phyloP scores from a whole-genome alignment of 805 yeast genomes.

The Lipomyces spencermartinsiae region DNA sequence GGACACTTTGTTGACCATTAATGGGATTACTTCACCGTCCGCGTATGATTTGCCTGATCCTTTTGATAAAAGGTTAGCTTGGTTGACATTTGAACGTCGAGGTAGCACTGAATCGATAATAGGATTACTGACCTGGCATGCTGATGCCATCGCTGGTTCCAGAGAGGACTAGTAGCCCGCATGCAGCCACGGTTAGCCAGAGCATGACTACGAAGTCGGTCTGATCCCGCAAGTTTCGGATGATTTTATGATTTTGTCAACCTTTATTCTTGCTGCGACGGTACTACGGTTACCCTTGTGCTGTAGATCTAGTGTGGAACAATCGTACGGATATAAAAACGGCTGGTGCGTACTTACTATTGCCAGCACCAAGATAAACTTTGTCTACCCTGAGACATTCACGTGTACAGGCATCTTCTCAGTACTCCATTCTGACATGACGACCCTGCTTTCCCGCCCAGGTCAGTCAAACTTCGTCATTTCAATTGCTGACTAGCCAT shows the following conservation, averaged over 20 bases:
- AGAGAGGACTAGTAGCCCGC: background rate
- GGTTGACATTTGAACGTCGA: background rate
- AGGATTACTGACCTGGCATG: background rate
- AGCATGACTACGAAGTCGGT: background rate
- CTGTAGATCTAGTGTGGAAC: background rate
- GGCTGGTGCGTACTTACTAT: background rate
- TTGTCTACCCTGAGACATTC: background rate
- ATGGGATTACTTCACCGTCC: conserved; percentile 66
- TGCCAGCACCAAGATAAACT: background rate
- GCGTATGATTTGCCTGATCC: conserved; percentile 43
- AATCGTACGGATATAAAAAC: background rate
- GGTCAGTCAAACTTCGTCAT: no score
- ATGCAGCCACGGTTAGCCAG: background rate
- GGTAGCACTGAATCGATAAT: background rate
- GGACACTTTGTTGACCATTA: conserved; percentile 77
- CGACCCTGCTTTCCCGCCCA: no score
- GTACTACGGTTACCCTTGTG: background rate
- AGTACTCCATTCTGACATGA: no score
- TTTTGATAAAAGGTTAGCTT: background rate
- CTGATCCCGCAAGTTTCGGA: background rate
- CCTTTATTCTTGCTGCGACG: background rate
- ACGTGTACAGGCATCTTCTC: background rate
- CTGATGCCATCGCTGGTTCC: background rate
- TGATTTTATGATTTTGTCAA: background rate
- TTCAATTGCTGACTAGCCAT: no score